phyloP scores from a whole-genome alignment of 2,329 filamentous ascomycete genomes.

The Neonectria coccinea region DNA sequence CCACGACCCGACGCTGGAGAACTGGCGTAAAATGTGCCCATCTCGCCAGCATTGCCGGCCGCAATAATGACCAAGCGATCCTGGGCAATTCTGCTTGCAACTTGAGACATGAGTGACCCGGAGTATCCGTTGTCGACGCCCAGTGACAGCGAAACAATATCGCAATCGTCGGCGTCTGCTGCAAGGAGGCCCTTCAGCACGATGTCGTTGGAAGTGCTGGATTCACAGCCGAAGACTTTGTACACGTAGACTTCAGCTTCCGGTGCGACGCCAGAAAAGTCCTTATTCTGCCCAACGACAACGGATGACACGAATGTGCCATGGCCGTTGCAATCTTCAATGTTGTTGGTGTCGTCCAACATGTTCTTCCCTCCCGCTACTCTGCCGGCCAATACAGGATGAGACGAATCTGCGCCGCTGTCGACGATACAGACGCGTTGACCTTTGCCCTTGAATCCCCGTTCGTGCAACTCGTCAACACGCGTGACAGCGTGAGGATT shows the following conservation, averaged over 20 bases:
- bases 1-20: conserved; percentile 29
- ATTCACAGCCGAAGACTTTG: conserved; percentile 41
- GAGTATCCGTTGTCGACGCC: conserved; percentile 25
- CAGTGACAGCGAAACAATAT: conserved; percentile 38
- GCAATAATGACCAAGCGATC: conserved; percentile 29
- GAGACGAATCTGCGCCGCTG: conserved; percentile 32
- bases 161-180: conserved; percentile 39
- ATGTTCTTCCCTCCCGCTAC: conserved; percentile 36
- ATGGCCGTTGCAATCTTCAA: conserved; percentile 37
- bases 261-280: conserved; percentile 36
- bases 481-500: conserved; percentile 33
- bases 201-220: conserved; percentile 33
- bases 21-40: conserved; percentile 29
- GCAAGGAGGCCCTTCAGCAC: conserved; percentile 39
- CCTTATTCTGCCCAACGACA: conserved; percentile 26
- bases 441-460: conserved; percentile 34
- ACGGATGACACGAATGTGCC: conserved; percentile 37
- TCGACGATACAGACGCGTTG: conserved; percentile 40
- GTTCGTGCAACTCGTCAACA: conserved; percentile 34
- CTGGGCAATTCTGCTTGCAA: conserved; percentile 22
- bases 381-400: conserved; percentile 32
- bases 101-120: conserved; percentile 23
- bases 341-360: conserved; percentile 27
- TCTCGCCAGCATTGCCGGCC: conserved; percentile 29
- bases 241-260: conserved; percentile 42